These are phyloP conservation scores for Moricandia moricandioides DNA, from an alignment of 345 rosid genomes.

Conservation along the genomic window DNA sequence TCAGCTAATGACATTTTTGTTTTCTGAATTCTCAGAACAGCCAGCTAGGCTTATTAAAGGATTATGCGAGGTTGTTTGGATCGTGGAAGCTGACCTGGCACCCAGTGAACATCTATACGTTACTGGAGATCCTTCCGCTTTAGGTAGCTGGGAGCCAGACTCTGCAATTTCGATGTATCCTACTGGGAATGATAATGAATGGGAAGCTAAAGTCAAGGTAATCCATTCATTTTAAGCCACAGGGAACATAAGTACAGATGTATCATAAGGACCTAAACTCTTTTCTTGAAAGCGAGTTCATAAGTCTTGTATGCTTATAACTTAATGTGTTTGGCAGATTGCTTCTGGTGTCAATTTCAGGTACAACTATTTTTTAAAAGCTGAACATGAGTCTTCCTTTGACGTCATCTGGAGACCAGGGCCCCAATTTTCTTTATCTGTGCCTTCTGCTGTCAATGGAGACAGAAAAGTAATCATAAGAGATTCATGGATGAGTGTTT, in stretches of 20 bases:
- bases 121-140: slow-evolving; percentile 68
- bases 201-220: slow-evolving; percentile 88
- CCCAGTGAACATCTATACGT: slow-evolving; percentile 61
- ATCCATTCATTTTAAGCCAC: slow-evolving; percentile 8
- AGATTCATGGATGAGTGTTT: slow-evolving; percentile 76
- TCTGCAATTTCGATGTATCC: slow-evolving; percentile 68
- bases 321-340: slow-evolving; percentile 51
- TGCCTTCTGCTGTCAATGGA: slow-evolving; percentile 46
- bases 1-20: slow-evolving; percentile 7
- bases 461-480: slow-evolving; percentile 55
- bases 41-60: slow-evolving; percentile 40
- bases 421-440: slow-evolving; percentile 69
- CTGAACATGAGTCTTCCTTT: slow-evolving; percentile 43
- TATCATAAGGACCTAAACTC: neutral
- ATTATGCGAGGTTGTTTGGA: slow-evolving; percentile 71
- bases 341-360: slow-evolving; percentile 71
- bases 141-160: slow-evolving; percentile 88
- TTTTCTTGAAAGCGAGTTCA: slow-evolving; percentile 13
- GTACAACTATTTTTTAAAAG: slow-evolving; percentile 73
- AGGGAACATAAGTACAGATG: slow-evolving; percentile 12
- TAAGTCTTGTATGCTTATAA: slow-evolving; percentile 16
- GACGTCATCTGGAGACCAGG: slow-evolving; percentile 82
- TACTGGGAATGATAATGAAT: slow-evolving; percentile 49
- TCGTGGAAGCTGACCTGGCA: slow-evolving; percentile 68
- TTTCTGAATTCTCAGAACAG: slow-evolving; percentile 51